phyloP scores from a whole-genome alignment of 768 basidiomycete species.

The Leccinum fibrillosum region DNA sequence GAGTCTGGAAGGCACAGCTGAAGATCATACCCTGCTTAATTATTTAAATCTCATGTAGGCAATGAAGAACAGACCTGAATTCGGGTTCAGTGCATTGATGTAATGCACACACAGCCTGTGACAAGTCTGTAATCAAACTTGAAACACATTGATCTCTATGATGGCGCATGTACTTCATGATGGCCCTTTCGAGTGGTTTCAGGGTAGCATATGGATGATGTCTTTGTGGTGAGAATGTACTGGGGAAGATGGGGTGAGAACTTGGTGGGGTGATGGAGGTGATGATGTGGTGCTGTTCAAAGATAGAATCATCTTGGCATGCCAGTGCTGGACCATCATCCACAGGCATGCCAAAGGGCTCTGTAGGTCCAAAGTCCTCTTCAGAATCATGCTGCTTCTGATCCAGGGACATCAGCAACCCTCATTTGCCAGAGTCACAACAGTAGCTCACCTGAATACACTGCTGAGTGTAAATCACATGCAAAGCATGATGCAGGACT shows the following conservation, averaged over 20 bases:
- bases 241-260: slow-evolving; percentile 8
- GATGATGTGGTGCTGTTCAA: not conserved
- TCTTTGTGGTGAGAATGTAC: slow-evolving; percentile 20
- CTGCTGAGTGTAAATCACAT: slow-evolving; percentile 20
- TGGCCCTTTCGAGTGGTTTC: slow-evolving; percentile 12
- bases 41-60: not conserved
- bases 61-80: slow-evolving; percentile 17
- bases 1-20: slow-evolving; percentile 19
- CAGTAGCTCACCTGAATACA: slow-evolving; percentile 6
- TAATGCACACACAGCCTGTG: slow-evolving; percentile 8
- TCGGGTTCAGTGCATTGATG: slow-evolving; percentile 17
- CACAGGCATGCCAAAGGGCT: not conserved
- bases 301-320: not conserved
- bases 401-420: not conserved
- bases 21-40: not conserved
- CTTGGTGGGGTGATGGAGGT: not conserved
- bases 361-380: not conserved
- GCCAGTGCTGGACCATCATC: not conserved
- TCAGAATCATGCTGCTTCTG: slow-evolving; percentile 7
- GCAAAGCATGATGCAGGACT: slow-evolving; percentile 25
- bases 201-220: slow-evolving; percentile 18
- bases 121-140: slow-evolving; percentile 10
- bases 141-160: slow-evolving; percentile 1
- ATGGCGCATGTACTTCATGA: slow-evolving; percentile 18
- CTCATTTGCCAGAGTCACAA: not conserved